A percentile compares a stretch with the other conserved stretches of the same genome.
Conservation (phyloP, 2,329 filamentous ascomycete species). For the Fusarium sp. region DNA sequence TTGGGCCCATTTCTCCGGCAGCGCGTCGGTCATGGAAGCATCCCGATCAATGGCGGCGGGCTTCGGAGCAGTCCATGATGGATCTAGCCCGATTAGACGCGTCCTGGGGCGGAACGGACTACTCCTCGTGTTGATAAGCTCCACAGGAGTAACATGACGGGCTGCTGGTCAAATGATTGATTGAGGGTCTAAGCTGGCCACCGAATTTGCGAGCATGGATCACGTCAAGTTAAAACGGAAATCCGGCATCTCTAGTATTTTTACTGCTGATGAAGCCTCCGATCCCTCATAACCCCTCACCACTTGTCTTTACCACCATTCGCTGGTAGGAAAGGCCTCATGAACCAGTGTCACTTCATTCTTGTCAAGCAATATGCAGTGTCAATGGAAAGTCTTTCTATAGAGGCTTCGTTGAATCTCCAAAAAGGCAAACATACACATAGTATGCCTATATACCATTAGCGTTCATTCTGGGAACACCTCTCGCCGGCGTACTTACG, state of each 20-base stretch:
- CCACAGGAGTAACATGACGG: background rate
- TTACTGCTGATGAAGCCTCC: background rate
- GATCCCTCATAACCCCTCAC: background rate
- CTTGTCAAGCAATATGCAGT: accelerated
- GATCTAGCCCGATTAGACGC: background rate
- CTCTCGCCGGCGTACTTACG: background rate
- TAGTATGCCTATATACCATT: background rate
- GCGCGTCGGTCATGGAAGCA: background rate
- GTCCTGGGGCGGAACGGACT: background rate
- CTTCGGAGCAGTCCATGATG: background rate
- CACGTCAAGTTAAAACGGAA: background rate
- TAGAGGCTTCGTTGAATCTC: background rate
- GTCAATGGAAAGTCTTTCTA: background rate
- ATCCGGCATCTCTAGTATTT: background rate
- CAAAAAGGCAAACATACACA: background rate
- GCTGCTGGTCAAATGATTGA: accelerated
- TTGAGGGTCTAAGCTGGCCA: accelerated
- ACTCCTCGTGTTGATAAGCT: background rate
- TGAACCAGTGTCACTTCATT: accelerated
- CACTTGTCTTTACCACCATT: background rate
- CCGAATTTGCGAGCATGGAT: accelerated
- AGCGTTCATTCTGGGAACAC: background rate
- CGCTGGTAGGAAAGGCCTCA: accelerated
- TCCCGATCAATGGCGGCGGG: background rate
- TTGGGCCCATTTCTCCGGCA: accelerated